Evolutionary conservation across 83 land plant genomes (phyloP).

Genomic region (Isoetes engelmannii): DNA sequence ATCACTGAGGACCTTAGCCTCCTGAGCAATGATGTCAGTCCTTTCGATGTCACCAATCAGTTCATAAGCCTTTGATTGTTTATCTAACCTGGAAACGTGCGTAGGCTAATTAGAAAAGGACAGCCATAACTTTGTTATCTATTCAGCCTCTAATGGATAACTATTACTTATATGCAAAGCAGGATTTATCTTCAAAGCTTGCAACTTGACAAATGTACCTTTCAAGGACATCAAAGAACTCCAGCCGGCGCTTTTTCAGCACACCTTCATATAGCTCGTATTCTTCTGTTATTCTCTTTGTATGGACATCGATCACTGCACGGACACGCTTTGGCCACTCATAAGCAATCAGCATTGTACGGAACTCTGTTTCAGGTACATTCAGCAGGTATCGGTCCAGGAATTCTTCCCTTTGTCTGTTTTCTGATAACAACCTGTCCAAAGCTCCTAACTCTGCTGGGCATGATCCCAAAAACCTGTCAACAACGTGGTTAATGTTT

Average conservation of each 20-base stretch:
- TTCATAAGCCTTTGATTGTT: conserved; percentile 19
- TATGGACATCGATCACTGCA: conserved; percentile 34
- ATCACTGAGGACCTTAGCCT: conserved; percentile 14
- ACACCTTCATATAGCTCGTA: conserved; percentile 32
- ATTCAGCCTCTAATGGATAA: not conserved
- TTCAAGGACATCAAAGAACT: conserved; percentile 20
- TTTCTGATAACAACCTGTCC: conserved; percentile 25
- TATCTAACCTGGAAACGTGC: conserved; percentile 23
- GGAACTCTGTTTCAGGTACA: conserved; percentile 35
- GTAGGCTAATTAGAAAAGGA: not conserved
- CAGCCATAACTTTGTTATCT: not conserved
- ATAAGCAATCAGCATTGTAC: conserved; percentile 27
- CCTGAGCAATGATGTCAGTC: conserved; percentile 12
- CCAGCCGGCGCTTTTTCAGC: conserved; percentile 24
- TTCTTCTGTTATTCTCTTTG: conserved; percentile 37
- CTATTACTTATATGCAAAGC: not conserved
- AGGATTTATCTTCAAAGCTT: not conserved
- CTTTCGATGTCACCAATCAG: conserved; percentile 34
- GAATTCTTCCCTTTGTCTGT: conserved; percentile 28
- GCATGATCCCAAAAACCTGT: conserved; percentile 30
- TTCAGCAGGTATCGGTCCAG: conserved; percentile 22
- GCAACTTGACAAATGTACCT: not conserved
- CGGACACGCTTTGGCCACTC: conserved; percentile 41
- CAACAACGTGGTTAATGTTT: too few species aligned
- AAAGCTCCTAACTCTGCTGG: conserved; percentile 29